These are phyloP conservation scores for Aurifilum marmelostoma DNA, from an alignment of 2,329 filamentous ascomycete genomes.

Conservation along the genomic window DNA sequence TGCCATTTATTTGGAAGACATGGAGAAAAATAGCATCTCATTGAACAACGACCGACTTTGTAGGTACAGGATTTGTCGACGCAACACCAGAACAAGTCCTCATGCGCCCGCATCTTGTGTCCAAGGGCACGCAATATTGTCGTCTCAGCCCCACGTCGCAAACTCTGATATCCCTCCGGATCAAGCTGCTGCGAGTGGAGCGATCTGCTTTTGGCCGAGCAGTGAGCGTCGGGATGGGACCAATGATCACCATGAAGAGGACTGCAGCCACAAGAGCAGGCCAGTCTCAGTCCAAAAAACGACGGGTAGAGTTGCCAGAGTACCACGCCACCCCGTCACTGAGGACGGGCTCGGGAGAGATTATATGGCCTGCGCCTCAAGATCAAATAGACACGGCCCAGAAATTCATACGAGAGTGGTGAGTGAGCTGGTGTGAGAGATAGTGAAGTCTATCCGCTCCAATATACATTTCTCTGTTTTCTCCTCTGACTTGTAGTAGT, in stretches of 20 bases:
- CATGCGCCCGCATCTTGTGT: background rate
- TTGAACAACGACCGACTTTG: background rate
- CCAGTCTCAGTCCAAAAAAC: slow-evolving; percentile 34
- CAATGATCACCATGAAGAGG: slow-evolving; percentile 20
- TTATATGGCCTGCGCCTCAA: slow-evolving; percentile 65
- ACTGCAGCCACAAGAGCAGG: background rate
- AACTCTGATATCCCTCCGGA: background rate
- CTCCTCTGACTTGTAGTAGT: slow-evolving; percentile 43
- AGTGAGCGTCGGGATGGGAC: background rate
- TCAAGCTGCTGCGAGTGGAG: background rate
- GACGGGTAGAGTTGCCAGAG: slow-evolving; percentile 41
- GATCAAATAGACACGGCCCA: slow-evolving; percentile 59
- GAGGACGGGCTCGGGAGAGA: slow-evolving; percentile 48
- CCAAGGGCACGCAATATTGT: background rate
- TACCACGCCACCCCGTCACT: slow-evolving; percentile 49
- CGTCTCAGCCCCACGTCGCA: background rate
- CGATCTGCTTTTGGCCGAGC: background rate
- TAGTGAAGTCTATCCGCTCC: background rate
- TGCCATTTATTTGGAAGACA: background rate
- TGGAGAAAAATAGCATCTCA: background rate
- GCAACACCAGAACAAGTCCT: background rate
- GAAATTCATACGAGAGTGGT: slow-evolving; percentile 62
- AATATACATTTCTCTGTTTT: background rate
- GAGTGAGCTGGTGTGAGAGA: slow-evolving; percentile 29
- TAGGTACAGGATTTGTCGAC: background rate